Conservation (phyloP, 163 green algal genomes). For the Trebouxiophyceae sp. region DNA sequence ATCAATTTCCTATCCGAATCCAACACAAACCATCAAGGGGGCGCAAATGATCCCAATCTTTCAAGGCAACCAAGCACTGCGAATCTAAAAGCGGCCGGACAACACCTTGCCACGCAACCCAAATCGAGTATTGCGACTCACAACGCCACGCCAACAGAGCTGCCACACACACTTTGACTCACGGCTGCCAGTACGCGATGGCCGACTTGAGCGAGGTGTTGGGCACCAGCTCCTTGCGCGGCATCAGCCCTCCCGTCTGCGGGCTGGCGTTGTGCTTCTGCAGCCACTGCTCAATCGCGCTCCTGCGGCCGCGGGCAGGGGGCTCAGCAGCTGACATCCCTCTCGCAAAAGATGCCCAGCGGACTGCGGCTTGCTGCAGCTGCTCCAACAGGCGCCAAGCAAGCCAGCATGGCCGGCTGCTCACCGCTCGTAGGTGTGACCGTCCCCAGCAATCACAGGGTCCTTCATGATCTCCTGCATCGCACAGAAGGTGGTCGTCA, state of each 20-base stretch:
- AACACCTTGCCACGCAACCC: no score
- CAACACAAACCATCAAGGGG: no score
- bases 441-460: slow-evolving; percentile 12
- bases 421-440: neutral
- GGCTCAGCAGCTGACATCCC: neutral
- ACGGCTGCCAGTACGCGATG: neutral
- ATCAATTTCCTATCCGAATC: no score
- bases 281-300: neutral
- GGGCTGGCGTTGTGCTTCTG: neutral
- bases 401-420: slow-evolving; percentile 1
- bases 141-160: no score
- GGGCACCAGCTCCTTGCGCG: neutral
- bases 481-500: no score
- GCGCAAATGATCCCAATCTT: no score
- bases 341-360: no score
- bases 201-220: neutral
- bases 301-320: neutral
- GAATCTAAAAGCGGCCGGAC: no score
- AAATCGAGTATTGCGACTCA: no score
- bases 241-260: neutral
- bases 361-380: no score
- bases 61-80: no score
- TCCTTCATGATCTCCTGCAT: slow-evolving; percentile 32
- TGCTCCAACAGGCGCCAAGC: neutral
- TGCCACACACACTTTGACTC: no score